Conservation (phyloP, 352 stramenopile species). For the Phytophthora pseudosyringae region DNA sequence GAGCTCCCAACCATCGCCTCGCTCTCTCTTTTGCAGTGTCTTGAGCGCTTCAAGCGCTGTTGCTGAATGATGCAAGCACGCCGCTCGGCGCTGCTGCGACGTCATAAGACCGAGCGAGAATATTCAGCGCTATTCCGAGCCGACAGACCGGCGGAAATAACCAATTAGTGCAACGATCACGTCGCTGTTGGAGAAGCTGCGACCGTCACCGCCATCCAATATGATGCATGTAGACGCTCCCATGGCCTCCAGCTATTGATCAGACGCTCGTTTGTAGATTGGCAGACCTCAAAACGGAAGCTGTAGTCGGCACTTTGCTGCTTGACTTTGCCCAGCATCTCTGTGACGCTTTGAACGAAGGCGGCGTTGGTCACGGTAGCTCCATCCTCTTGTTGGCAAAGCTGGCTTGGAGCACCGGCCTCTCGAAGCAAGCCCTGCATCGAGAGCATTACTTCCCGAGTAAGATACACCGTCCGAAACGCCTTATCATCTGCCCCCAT, state of each 20-base stretch:
- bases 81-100: background rate
- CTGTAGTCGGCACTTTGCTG: background rate
- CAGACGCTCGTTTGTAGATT: slow-evolving; percentile 53
- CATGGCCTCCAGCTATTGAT: slow-evolving; percentile 69
- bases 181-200: slow-evolving; percentile 7
- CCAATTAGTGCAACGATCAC: slow-evolving; percentile 15
- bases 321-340: slow-evolving; percentile 14
- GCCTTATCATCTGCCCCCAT: slow-evolving; percentile 20
- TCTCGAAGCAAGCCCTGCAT: slow-evolving; percentile 35
- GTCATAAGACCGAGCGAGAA: slow-evolving; percentile 32
- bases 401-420: background rate
- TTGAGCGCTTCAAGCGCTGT: slow-evolving; percentile 7
- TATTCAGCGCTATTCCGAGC: slow-evolving; percentile 34
- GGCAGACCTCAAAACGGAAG: slow-evolving; percentile 46
- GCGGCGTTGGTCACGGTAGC: background rate
- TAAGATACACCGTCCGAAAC: slow-evolving; percentile 53
- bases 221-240: slow-evolving; percentile 59
- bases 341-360: slow-evolving; percentile 20
- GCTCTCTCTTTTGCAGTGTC: background rate
- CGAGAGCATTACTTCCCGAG: slow-evolving; percentile 24
- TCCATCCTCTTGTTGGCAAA: background rate
- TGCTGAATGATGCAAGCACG: slow-evolving; percentile 17
- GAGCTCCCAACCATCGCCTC: slow-evolving; percentile 23
- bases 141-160: slow-evolving; percentile 3
- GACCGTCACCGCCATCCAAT: slow-evolving; percentile 38